Evolutionary conservation across 306 rosid genomes (phyloP), one percentile per base, ranked within the genome.

Genomic region (Pyrus bretschneideri): DNA sequence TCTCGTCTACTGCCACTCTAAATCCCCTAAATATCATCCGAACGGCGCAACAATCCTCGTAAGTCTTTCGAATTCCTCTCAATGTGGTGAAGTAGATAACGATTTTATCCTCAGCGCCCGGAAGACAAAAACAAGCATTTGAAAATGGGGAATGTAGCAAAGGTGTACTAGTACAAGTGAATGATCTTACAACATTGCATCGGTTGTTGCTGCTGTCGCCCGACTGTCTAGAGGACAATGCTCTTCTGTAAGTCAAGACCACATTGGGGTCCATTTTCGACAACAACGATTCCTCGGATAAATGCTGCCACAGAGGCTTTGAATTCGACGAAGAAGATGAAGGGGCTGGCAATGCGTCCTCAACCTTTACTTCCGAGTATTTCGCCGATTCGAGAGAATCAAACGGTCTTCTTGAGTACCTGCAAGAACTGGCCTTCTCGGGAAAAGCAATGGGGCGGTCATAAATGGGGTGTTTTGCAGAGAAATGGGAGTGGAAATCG

Each of bases 221-320:
- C 54, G 89, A 75, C 30, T 86, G 86, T 52, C 93, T 82, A 5
- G 93, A 91, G 21, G 95, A 91, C 67, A 91, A 76, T 40, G 98
- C 96, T 74, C 95, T 65, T 25, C 93, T 62, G 70, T 93, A 93
- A 64, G 95, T 89, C 73, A 81, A 85, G 33, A 78, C 91, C 63
- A 93, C 98, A 54, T 88, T 86, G 38, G 93, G 93, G 66, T 88
- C 96, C 74, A 93, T 77, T 80, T 93, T 93, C 14, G 97, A 79
- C 15, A 93, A 86, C 59, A 93, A 69, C 35, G 90, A 89, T 75
- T 93, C 98, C 77, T 93, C 97, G 1, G 98, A 89, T 52, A 93
- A 81, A 78, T 91, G 90, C 76, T 93, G 89, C 98, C 98, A 93
- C 4, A 93, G 88, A 19, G 97, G 95, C 82, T 91, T 93, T 74